A percentile compares a stretch with the other conserved stretches of the same genome.
These are phyloP conservation scores for Dactylonectria estremocensis DNA, from an alignment of 2,329 filamentous ascomycete genomes.

Conservation along the genomic window DNA sequence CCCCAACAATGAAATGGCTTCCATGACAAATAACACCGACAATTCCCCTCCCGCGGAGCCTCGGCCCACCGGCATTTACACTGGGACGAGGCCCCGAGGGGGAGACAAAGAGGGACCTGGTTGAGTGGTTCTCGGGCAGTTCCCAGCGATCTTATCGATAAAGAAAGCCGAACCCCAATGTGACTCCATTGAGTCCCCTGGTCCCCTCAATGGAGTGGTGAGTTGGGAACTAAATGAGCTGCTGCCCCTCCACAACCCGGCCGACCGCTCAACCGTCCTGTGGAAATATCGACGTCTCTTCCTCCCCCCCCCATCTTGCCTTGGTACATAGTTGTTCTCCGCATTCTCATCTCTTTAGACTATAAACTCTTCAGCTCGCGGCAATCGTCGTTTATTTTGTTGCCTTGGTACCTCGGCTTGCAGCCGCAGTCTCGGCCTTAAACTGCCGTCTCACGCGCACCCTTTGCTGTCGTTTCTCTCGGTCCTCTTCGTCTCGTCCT, in stretches of 20 bases:
- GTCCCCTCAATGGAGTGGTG: too few species aligned
- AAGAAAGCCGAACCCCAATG: constrained; percentile 1
- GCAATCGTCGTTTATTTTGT: not conserved
- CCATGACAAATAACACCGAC: not conserved
- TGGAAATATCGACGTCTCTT: constrained; percentile 6
- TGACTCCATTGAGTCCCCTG: not conserved
- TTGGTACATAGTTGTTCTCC: constrained; percentile 8
- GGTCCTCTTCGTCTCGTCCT: constrained; percentile 13
- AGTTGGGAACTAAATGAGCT: not conserved
- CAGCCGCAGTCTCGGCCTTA: not conserved
- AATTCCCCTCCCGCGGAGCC: constrained; percentile 34
- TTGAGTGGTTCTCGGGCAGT: not conserved
- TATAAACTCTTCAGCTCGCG: not conserved
- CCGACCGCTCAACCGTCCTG: constrained; percentile 14
- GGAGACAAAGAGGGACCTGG: constrained; percentile 22
- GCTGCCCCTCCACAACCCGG: constrained; percentile 3
- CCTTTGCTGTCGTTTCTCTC: not conserved
- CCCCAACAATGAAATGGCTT: not conserved
- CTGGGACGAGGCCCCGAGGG: constrained; percentile 7
- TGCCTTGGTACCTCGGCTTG: constrained; percentile 7
- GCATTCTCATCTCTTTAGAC: constrained; percentile 7
- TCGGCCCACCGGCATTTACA: constrained; percentile 46
- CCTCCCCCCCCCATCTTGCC: constrained; percentile 18
- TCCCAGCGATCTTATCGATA: not conserved
- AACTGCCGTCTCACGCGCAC: not conserved